Conservation (phyloP, 169 alveolate genomes). For the Eimeria acervulina region DNA sequence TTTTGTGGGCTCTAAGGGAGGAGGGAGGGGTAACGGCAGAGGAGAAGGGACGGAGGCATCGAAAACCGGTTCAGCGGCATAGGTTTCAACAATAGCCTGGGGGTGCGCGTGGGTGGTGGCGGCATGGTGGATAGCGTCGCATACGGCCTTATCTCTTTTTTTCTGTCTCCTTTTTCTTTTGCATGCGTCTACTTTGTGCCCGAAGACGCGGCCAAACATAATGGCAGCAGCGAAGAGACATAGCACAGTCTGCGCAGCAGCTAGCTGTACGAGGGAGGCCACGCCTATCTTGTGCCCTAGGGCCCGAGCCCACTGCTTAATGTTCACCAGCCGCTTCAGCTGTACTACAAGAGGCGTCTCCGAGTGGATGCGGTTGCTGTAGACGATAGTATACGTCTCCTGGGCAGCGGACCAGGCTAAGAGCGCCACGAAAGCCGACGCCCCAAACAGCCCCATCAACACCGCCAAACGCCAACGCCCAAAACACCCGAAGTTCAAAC, state of each 20-base stretch:
- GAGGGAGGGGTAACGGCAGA: neutral
- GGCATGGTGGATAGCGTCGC: conserved; percentile 17
- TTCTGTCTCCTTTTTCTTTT: conserved; percentile 40
- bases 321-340: neutral
- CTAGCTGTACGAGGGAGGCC: conserved; percentile 28
- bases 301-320: conserved; percentile 63
- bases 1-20: neutral
- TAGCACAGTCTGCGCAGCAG: conserved; percentile 35
- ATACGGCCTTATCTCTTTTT: conserved; percentile 39
- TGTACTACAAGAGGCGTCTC: neutral
- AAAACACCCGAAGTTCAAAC: conserved; percentile 49
- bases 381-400: conserved; percentile 35
- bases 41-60: neutral
- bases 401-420: conserved; percentile 56
- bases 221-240: conserved; percentile 24
- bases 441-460: conserved; percentile 48
- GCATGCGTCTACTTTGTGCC: neutral
- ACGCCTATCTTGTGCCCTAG: conserved; percentile 21
- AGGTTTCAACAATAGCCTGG: conserved; percentile 3
- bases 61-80: neutral
- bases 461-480: neutral
- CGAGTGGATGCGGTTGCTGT: conserved; percentile 37
- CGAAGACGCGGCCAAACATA: conserved; percentile 60
- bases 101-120: neutral
- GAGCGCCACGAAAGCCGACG: conserved; percentile 4